A percentile compares a stretch with the other conserved stretches of the same genome.
phyloP scores from a whole-genome alignment of 805 yeast species.

The Ogataea pini region DNA sequence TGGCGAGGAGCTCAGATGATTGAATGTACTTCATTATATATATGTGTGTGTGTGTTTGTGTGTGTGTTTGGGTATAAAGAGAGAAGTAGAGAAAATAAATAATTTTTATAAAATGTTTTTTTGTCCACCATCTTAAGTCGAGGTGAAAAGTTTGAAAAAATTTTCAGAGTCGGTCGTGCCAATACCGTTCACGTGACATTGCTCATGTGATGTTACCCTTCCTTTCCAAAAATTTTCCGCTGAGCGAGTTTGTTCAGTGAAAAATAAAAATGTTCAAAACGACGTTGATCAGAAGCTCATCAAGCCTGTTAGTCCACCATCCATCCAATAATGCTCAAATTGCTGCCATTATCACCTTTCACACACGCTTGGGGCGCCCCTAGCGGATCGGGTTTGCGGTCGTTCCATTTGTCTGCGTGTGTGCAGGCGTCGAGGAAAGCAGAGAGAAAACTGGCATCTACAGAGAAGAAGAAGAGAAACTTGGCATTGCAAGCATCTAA shows the following conservation, averaged over 20 bases:
- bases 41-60: neutral
- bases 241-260: neutral
- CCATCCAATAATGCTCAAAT: neutral
- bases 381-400: slow-evolving; percentile 5
- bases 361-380: slow-evolving; percentile 8
- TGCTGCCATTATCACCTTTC: neutral
- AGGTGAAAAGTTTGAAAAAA: slow-evolving; percentile 3
- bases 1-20: slow-evolving; percentile 56
- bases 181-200: neutral
- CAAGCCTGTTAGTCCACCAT: too few species aligned
- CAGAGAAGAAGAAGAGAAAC: slow-evolving; percentile 21
- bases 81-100: neutral
- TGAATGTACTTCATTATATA: slow-evolving; percentile 58
- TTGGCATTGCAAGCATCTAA: slow-evolving; percentile 18
- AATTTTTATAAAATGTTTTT: too few species aligned
- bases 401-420: slow-evolving; percentile 16
- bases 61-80: neutral
- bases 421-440: slow-evolving; percentile 16
- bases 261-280: neutral
- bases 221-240: slow-evolving; percentile 3
- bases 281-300: too few species aligned
- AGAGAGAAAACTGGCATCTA: slow-evolving; percentile 14
- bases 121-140: too few species aligned
- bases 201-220: neutral
- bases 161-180: slow-evolving; percentile 3